phyloP scores from a whole-genome alignment of 371 early-diverging fungal genomes.

The Mucor circinelloides region DNA sequence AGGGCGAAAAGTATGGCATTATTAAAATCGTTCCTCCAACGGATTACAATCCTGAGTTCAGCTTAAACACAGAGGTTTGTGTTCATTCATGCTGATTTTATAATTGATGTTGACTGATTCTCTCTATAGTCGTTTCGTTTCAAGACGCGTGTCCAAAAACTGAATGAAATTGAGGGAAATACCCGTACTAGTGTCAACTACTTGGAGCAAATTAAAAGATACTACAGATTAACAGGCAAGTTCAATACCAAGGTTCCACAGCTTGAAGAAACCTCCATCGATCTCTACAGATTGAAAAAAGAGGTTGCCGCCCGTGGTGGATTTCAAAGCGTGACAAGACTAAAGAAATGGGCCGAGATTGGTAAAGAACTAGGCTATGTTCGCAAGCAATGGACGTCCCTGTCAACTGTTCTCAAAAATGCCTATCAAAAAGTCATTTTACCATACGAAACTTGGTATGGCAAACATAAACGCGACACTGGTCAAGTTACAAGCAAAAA shows the following conservation, averaged over 20 bases:
- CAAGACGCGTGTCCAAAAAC: conserved; percentile 84
- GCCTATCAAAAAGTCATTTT: conserved; percentile 78
- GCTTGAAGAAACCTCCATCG: conserved; percentile 83
- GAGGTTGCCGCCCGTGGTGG: conserved; percentile 86
- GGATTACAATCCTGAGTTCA: conserved; percentile 83
- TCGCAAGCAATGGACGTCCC: conserved; percentile 78
- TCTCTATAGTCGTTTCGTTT: conserved; percentile 87
- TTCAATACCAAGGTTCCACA: conserved; percentile 80
- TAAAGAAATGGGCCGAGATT: conserved; percentile 90
- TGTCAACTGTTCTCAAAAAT: conserved; percentile 83
- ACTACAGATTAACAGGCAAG: conserved; percentile 80
- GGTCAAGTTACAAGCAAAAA: conserved; percentile 14
- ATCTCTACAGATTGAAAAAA: conserved; percentile 81
- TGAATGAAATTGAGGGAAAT: conserved; percentile 91
- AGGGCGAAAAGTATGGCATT: conserved; percentile 86
- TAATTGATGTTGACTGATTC: neutral
- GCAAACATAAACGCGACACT: conserved; percentile 18
- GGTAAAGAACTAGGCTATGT: conserved; percentile 78
- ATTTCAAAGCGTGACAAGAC: conserved; percentile 74
- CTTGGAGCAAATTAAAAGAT: conserved; percentile 87
- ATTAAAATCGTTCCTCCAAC: conserved; percentile 93
- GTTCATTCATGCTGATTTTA: neutral
- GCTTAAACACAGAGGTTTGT: conserved; percentile 80
- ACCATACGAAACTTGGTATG: conserved; percentile 83
- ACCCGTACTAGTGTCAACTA: conserved; percentile 88